These are phyloP conservation scores for Trebouxia sp. DNA, from an alignment of 139 green algal genomes.

Conservation along the genomic window DNA sequence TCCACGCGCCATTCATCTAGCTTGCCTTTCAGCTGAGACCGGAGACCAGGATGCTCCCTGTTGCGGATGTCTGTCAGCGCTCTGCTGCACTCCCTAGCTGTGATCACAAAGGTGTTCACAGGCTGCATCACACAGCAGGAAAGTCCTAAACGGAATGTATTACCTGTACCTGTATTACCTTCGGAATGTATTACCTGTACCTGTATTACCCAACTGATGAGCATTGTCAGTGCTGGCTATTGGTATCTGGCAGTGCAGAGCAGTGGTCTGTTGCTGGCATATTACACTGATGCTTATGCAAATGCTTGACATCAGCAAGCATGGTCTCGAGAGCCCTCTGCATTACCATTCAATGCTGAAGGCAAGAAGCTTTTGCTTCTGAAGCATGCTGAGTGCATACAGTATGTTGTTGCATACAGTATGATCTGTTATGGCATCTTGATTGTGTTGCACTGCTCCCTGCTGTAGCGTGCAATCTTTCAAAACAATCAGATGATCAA, in stretches of 20 bases:
- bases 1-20: constrained; percentile 39
- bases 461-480: neutral
- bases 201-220: no score
- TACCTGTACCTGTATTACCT: no score
- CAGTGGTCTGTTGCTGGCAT: no score
- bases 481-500: no score
- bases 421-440: no score
- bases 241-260: no score
- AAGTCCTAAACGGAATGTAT: neutral
- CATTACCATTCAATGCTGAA: neutral
- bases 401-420: no score
- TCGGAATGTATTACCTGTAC: no score
- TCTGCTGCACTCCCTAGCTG: constrained; percentile 74
- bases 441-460: neutral
- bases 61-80: constrained; percentile 57
- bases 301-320: no score
- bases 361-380: neutral
- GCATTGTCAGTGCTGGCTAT: no score
- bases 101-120: constrained; percentile 87
- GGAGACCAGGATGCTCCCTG: constrained; percentile 10
- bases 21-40: constrained; percentile 16
- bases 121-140: constrained; percentile 36
- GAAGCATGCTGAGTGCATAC: neutral
- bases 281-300: no score
- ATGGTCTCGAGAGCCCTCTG: no score